These are phyloP conservation scores for Psilocybe subaeruginosa DNA, from an alignment of 768 basidiomycete genomes.

Conservation along the genomic window DNA sequence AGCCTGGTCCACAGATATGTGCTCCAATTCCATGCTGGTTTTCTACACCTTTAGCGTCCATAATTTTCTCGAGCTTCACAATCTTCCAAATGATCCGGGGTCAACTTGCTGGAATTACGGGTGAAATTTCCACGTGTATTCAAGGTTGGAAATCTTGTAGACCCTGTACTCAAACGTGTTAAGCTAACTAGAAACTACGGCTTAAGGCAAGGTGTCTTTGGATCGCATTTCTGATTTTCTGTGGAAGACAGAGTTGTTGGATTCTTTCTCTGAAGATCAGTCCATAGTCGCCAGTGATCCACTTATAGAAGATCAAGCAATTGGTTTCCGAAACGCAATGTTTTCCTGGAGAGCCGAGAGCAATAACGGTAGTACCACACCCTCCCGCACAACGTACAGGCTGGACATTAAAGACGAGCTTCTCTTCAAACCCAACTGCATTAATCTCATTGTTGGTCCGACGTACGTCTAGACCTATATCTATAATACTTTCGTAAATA, in stretches of 20 bases:
- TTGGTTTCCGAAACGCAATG: constrained; percentile 53
- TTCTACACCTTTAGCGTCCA: constrained; percentile 30
- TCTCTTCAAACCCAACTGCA: constrained; percentile 50
- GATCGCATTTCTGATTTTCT: constrained; percentile 52
- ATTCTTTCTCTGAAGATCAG: constrained; percentile 31
- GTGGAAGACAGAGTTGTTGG: constrained; percentile 51
- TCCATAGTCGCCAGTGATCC: constrained; percentile 10
- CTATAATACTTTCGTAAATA: neutral
- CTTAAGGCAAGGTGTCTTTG: constrained; percentile 61
- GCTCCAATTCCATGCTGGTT: neutral
- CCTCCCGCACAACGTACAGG: constrained; percentile 47
- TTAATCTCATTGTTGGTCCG: constrained; percentile 62
- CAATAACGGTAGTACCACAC: constrained; percentile 34
- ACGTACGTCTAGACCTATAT: constrained; percentile 33
- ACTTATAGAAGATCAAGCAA: constrained; percentile 24
- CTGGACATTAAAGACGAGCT: constrained; percentile 58
- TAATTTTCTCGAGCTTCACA: constrained; percentile 55
- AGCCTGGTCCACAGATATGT: neutral
- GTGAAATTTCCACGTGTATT: neutral
- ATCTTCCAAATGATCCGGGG: constrained; percentile 66
- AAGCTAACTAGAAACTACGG: constrained; percentile 12
- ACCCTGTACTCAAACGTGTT: neutral
- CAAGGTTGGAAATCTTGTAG: neutral
- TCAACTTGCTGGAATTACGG: constrained; percentile 43
- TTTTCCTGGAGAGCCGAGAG: constrained; percentile 52